These are phyloP conservation scores for Curvularia hawaiiensis DNA, from an alignment of 2,329 filamentous ascomycete species.

Conservation along the genomic window DNA sequence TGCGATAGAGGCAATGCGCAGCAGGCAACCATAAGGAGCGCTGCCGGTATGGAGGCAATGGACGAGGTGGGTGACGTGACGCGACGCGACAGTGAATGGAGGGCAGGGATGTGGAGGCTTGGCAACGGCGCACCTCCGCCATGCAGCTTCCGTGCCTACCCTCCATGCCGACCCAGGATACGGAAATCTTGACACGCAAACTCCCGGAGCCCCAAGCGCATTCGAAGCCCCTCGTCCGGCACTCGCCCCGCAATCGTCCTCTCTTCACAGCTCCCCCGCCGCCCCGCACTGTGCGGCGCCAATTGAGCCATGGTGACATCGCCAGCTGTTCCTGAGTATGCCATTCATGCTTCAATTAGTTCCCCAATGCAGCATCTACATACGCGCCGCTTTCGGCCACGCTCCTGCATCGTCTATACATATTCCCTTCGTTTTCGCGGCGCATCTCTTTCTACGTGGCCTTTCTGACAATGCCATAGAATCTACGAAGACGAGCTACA, in stretches of 20 bases:
- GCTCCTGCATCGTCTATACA: background rate
- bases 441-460: background rate
- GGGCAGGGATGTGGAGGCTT: constrained; percentile 16
- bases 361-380: constrained; percentile 6
- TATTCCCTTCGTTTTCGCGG: background rate
- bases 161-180: constrained; percentile 19
- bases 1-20: constrained; percentile 6
- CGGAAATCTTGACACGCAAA: constrained; percentile 23
- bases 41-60: background rate
- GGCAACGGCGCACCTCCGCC: constrained; percentile 25
- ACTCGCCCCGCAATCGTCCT: constrained; percentile 17
- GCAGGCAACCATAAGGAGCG: constrained; percentile 14
- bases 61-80: constrained; percentile 18
- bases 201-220: constrained; percentile 15
- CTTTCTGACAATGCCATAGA: constrained; percentile 55
- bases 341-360: constrained; percentile 21
- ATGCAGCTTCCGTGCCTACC: constrained; percentile 25
- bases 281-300: constrained; percentile 29
- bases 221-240: constrained; percentile 18
- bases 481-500: constrained; percentile 93
- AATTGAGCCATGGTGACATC: constrained; percentile 49
- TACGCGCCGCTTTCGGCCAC: constrained; percentile 6
- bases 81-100: constrained; percentile 22
- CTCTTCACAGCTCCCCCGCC: constrained; percentile 7
- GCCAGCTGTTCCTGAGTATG: constrained; percentile 52